Base-by-base conservation (phyloP, 2,329 filamentous ascomycete species). In the Cadophora gregata region DNA sequence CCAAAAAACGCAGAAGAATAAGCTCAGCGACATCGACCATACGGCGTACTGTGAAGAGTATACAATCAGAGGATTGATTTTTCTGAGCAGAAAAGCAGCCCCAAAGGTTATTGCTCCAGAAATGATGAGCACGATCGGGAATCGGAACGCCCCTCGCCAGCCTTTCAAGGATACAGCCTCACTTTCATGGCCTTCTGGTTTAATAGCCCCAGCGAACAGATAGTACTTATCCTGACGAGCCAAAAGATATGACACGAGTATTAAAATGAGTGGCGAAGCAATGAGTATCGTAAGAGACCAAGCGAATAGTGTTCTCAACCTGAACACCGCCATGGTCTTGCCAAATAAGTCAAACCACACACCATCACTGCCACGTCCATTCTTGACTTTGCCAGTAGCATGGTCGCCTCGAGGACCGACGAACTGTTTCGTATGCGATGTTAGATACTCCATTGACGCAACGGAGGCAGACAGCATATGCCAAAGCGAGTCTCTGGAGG, bases 261-360 rank as follows among this genome's bases (percentile, higher is more conserved):
- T 82, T 27, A 98, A 81, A 3, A 90, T 81, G 55, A 98, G 77
- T 0, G 95, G 95, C 0, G 91, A 88, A 24, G 90, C 89, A 24
- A 97, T 89, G 24, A 98, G 86, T 14, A 98, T 80, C 0, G 92
- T 91, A 31, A 98, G 85, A 5, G 93, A 94, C 80, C 96, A 88
- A 3, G 93, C 93, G 79, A 98, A 98, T 65, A 98, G 84, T 8
- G 92, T 93, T 69, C 91, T 87, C 47, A 97, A 83, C 56, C 86
- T 85, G 75, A 97, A 92, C 1, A 97, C 84, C 19, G 90, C 92
- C 77, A 97, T 93, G 1, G 84, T 84, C 64, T 84, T 86, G 51
- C 95, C 96, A 71, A 97, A 95, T 8, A 98, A 80, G 76, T 98
- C 96, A 75, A 98, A 98, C 93, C 94, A 99, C 16, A 98, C 93